Base-by-base conservation (phyloP, 768 basidiomycete species). In the Hirschioporus abietinus region DNA sequence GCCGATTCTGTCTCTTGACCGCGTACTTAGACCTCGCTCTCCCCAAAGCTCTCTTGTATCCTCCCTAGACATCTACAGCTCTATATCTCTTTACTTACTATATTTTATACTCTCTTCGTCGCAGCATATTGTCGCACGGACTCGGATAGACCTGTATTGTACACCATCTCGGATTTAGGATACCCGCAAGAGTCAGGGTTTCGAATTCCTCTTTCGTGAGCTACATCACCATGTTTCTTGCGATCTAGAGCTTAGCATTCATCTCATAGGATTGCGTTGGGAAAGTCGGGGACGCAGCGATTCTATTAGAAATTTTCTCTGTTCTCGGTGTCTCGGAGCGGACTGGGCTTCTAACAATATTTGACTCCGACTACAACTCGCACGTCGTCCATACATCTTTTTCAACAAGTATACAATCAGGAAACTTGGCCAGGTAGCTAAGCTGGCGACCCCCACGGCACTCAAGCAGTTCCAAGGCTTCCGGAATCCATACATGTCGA, bases 391-490 rank as follows among this genome's bases (percentile, higher is more conserved):
- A 20, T 20, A 52, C 42, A 12, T 10, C 12, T 10, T 10, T 52
- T 20, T 52, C 42, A 52, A 6, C 42, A 52, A 52, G 12, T 20
- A 52, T 52, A 52, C 20, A 52, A 20, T 52, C 1, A 52, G 7
- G 35, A 6, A 20, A 52, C 42, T 20, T 20, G 20, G 12, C 42
- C 3, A 12, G 20, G 15, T 52, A 52, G 42, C 12, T 52, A 52
- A 61, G 60, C 60, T 61, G 60, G 60, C 60, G 60, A 61, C 60
- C 20, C 24, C 60, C 4, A 25, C 24, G 60, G 30, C 60, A 4
- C 30, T 61, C 60, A 61, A 61, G 60, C 60, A 61, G 60, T 34
- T 61, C 17, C 60, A 61, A 61, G 30, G 30, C 60, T 34, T 61
- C 60, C 25, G 60, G 15, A 12, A 25, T 61, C 18, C 60, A 2